phyloP scores from a whole-genome alignment of 2,329 filamentous ascomycete species.

The Balansia obtecta region DNA sequence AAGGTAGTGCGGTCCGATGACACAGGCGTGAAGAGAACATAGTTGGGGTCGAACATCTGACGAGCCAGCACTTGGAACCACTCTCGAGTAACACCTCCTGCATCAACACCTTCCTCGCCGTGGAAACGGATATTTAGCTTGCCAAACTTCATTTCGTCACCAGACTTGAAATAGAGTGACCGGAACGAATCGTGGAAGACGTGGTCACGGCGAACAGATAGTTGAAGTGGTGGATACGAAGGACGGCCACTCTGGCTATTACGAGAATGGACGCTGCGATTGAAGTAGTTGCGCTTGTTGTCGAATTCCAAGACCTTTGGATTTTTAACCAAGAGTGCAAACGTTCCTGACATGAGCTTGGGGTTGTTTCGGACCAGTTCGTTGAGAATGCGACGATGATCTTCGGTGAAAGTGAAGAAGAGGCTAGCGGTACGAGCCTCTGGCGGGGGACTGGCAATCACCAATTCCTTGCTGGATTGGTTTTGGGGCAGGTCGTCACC shows the following conservation, averaged over 20 bases:
- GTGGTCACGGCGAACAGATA: constrained; percentile 82
- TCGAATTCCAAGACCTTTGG: constrained; percentile 98
- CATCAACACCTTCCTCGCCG: constrained; percentile 94
- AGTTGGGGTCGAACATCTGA: constrained; percentile 98
- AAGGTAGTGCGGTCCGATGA: constrained; percentile 96
- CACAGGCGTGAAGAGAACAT: constrained; percentile 90
- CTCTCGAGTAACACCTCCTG: constrained; percentile 91
- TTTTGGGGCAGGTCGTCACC: constrained; percentile 48
- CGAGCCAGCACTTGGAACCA: constrained; percentile 97
- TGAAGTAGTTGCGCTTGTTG: constrained; percentile 99
- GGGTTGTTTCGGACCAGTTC: constrained; percentile 95
- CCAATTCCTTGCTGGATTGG: constrained; percentile 50
- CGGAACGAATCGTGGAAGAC: constrained; percentile 98
- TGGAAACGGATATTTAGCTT: constrained; percentile 97
- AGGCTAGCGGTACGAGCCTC: constrained; percentile 75
- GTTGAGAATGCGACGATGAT: constrained; percentile 94
- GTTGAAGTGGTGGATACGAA: constrained; percentile 60
- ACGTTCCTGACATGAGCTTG: constrained; percentile 96
- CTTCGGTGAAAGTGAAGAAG: constrained; percentile 96
- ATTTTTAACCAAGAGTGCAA: constrained; percentile 92
- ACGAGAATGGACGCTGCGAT: constrained; percentile 68
- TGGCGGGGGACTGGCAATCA: constrained; percentile 60
- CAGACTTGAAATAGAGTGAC: constrained; percentile 91
- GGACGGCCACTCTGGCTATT: constrained; percentile 58
- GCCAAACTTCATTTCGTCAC: constrained; percentile 97